Percentiles rank a stretch among this genome's conserved stretches.
Evolutionary conservation across 805 yeast genomes (phyloP).

Genomic region (Saccharomyces mikatae): DNA sequence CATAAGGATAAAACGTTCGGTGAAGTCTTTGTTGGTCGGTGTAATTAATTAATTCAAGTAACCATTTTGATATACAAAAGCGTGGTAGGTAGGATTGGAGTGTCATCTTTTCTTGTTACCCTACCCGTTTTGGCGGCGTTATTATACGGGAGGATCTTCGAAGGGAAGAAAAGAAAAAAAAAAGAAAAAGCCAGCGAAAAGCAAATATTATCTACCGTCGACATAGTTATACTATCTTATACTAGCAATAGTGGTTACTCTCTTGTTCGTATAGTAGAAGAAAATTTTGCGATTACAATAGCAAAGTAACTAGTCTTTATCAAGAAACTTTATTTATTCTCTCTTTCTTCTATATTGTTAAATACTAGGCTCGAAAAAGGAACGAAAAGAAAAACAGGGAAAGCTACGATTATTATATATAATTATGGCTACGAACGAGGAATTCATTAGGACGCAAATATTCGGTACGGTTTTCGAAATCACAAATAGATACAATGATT

Average conservation of each 20-base stretch:
- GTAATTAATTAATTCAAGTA: no score
- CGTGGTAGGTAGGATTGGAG: not conserved
- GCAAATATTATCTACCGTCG: not conserved
- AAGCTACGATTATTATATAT: not conserved
- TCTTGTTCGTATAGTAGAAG: not conserved
- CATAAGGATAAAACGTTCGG: no score
- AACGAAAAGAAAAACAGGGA: not conserved
- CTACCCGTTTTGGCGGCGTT: not conserved
- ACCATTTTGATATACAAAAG: not conserved
- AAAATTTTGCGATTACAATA: not conserved
- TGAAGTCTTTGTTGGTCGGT: not conserved
- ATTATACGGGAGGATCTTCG: not conserved
- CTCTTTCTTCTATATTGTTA: not conserved
- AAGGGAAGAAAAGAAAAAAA: not conserved
- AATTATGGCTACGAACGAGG: conserved; percentile 34
- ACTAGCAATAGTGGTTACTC: not conserved
- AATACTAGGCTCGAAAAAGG: not conserved
- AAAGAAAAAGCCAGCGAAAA: not conserved
- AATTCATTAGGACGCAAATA: conserved; percentile 66
- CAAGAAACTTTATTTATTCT: not conserved
- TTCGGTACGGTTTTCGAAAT: conserved; percentile 94
- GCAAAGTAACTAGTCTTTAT: not conserved
- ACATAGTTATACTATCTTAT: not conserved
- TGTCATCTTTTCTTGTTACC: not conserved
- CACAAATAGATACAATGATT: conserved; percentile 79